Evolutionary conservation across 23 red algal genomes (phyloP), one percentile per base, ranked within the genome.

Genomic region (Gracilaria domingensis): DNA sequence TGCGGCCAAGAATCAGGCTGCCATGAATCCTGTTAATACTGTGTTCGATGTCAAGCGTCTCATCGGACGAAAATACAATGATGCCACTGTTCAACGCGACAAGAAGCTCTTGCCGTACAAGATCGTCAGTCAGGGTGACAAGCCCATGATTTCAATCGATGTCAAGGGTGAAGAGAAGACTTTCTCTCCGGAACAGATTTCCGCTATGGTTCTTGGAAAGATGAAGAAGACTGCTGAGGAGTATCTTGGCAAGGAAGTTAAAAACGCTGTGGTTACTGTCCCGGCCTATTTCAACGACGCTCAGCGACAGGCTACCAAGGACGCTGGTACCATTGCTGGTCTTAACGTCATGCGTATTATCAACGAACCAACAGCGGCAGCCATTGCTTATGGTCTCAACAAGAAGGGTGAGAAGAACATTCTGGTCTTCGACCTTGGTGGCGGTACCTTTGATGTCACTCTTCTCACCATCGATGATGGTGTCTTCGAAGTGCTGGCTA

Each of bases 181-280:
- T 23, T 96, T 98, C 76, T 94, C 93, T 47, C 97, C 97, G 0
- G 97, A 98, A 56, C 93, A 98, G 87, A 95, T 98, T 66, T 95
- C 92, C 47, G 97, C 97, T 33, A 98, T 98, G 97, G 93, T 98
- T 28, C 87, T 98, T 16, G 83, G 93, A 17, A 98, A 98, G 85
- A 98, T 98, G 97, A 98, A 98, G 88, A 95, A 98, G 78, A 90
- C 90, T n/a, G 97, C 97, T 29, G 97, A 98, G 76, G 97, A 98
- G 32, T 98, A 95, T 67, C 93, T 98, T 42, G 97, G 97, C 33
- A 95, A 96, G 71, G 88, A 93, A 71, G 87, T 98, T 18, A 93
- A 89, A 61, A 96, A 95, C 39, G 97, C 97, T 21, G 97, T 98
- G 11, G 97, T 98, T 47, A 98, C 97, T 7, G 97, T 98, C 38